These are phyloP conservation scores for Eimeria brunetti DNA, from an alignment of 169 alveolate genomes.

Conservation along the genomic window DNA sequence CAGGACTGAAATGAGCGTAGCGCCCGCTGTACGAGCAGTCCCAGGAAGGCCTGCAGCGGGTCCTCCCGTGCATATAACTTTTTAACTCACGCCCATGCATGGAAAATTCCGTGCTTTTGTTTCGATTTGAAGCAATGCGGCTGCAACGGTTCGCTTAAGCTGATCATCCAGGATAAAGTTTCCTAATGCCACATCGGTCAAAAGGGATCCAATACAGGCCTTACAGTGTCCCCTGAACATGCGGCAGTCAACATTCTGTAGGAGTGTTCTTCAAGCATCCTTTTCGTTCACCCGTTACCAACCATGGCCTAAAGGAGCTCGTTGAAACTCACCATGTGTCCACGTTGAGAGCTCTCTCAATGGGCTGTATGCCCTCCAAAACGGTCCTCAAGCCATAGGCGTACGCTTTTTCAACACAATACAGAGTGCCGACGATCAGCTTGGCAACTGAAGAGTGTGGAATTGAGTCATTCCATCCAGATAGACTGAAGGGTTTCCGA, in stretches of 20 bases:
- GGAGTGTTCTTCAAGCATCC: not conserved
- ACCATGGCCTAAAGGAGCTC: not conserved
- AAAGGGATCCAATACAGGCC: constrained; percentile 38
- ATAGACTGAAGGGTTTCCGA: not conserved
- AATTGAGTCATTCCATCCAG: not conserved
- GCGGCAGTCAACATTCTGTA: not conserved
- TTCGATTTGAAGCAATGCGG: constrained; percentile 31
- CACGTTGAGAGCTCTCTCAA: constrained; percentile 3
- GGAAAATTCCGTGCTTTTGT: not conserved
- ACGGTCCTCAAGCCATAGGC: constrained; percentile 67
- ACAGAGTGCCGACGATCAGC: constrained; percentile 76
- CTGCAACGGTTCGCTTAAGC: not conserved
- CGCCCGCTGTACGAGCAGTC: not conserved
- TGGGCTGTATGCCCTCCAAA: constrained; percentile 41
- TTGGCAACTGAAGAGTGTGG: constrained; percentile 38
- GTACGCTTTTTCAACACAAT: constrained; percentile 64
- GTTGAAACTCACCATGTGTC: constrained; percentile 66
- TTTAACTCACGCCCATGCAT: not conserved
- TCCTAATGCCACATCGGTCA: constrained; percentile 59
- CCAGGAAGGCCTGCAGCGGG: not conserved
- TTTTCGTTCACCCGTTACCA: not conserved
- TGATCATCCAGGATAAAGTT: constrained; percentile 20
- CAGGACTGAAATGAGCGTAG: not conserved
- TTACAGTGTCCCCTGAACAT: constrained; percentile 41
- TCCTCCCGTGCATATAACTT: not conserved